Base-by-base conservation (phyloP, 2,329 filamentous ascomycete species). In the Celoporthe dispersa region DNA sequence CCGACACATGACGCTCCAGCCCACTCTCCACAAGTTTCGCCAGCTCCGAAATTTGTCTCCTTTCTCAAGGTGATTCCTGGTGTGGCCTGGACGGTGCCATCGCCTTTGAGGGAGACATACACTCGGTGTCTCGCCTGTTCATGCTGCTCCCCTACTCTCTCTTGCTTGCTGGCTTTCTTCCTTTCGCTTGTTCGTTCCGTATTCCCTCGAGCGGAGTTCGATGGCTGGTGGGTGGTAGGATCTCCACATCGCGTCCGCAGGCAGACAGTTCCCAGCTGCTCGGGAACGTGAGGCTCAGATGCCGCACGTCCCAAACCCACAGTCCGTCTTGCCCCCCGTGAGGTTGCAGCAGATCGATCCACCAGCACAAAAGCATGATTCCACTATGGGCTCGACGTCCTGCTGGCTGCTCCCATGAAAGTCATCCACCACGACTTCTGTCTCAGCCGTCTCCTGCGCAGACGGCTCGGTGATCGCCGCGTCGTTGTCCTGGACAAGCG, bases 291-390 rank as follows among this genome's bases (percentile, higher is more conserved):
- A 1, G 25, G 19, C 37, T 73, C 73, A 77, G 35, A 79, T 71
- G 4, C 78, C 75, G 59, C 78, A 79, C 4, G 68, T 37, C 5
- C 72, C 71, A 51, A 64, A 68, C 33, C 63, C 66, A 31, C 70
- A 70, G 57, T 71, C 63, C 1, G 65, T 51, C n/a, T 60, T 57
- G n/a, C 39, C 67, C 19, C 33, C 35, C 37, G 39, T 64, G 16
- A 64, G 28, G 41, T 68, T 67, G 31, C 72, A 73, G 37, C 71
- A 73, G 16, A 73, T 63, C 31, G 72, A 71, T 33, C 72, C 71
- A 25, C 72, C 71, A 3, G 71, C 59, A 33, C 72, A 73, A 64
- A 73, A 73, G 53, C 72, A 73, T 1, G 72, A 67, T 59, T 35
- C 57, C 60, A 22, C 59, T 31, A 41, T 41, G 19, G 41, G 44